Base-by-base conservation (phyloP, 2,329 filamentous ascomycete genomes). In the Dactylellina leptospora region DNA sequence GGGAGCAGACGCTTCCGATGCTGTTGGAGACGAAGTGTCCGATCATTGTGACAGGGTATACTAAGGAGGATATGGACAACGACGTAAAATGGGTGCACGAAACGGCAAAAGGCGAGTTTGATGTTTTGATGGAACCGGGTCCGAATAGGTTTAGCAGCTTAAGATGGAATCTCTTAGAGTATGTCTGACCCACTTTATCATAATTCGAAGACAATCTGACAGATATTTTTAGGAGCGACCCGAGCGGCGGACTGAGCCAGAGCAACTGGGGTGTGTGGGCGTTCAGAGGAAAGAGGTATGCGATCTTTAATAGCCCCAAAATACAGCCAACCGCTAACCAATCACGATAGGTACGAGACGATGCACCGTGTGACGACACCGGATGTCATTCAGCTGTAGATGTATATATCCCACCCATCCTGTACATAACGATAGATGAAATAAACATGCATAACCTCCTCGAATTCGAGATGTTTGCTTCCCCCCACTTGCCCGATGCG, bases 181-280 rank as follows among this genome's bases (percentile, higher is more conserved):
- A 95, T 74, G 95, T 40, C 8, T 6, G 97, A 23, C 20, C 20
- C 23, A 18, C 18, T 18, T 45, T n/a, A 28, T 42, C 8, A 33
- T 27, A 38, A 28, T 25, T n/a, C 13, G 2, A 42, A 23, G 16
- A 51, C 10, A 59, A 51, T 18, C 38, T 60, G 38, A 72, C 38
- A 27, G 27, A 18, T 10, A 25, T 23, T 20, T n/a, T 13, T 20
- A 72, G 58, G 28, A 72, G 40, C 13, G 59, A 74, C 16, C 66
- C 66, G 4, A 61, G 59, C 30, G 66, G 54, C 78, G 95, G 97
- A 80, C 84, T 97, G 74, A 96, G 89, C 76, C 96, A 92, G 78
- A 93, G 95, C 61, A 99, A 99, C 80, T 99, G 92, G 92, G 95
- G 95, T 9, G 84, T 96, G 1, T 99, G 96, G 92, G 92, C 90